Evolutionary conservation across 2,329 filamentous ascomycete species (phyloP), one percentile per base, ranked within the genome.

Genomic region (Exophiala lecanii-corni): DNA sequence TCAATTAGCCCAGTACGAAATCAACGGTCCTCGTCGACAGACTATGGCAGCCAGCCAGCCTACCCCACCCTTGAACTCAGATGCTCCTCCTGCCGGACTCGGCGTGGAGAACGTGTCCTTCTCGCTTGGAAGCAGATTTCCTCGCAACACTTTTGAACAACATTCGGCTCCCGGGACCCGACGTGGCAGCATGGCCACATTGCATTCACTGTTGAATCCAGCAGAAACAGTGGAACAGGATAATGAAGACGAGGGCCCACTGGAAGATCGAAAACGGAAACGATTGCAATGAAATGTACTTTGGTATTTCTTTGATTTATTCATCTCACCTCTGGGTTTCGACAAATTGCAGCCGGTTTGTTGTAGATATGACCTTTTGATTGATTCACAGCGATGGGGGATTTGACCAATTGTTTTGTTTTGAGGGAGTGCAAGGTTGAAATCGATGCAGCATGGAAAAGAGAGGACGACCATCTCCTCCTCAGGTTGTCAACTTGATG

Each of bases 111-210:
- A 49, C 26, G 43, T 50, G 10, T 40, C 48, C 4, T 56, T 52
- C 50, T 36, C 42, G 3, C 25, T 47, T 16, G 52, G 49, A 25
- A 43, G 38, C 36, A 55, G 50, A 43, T 56, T 55, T 30, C 53
- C 52, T 10, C 45, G 53, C 9, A 41, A 49, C 5, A 55, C 34
- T 28, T 50, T 50, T 26, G 55, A 45, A 43, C 55, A 34, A 41
- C 73, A 69, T 28, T 70, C 73, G 3, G 75, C 71, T 1, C 79
- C 81, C 2, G 78, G 78, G n/a, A 84, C 81, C 5, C 67, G 82
- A 41, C 71, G 81, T 47, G 81, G 78, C 18, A 84, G 81, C 57
- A 84, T 85, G 81, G 81, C 81, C 5, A 83, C 80, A 53, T 76
- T 82, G 16, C 79, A 82, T 59, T 79, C 75, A 4, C 62, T 85